Evolutionary conservation across 306 rosid species (phyloP).

Genomic region (Rosa rugosa): DNA sequence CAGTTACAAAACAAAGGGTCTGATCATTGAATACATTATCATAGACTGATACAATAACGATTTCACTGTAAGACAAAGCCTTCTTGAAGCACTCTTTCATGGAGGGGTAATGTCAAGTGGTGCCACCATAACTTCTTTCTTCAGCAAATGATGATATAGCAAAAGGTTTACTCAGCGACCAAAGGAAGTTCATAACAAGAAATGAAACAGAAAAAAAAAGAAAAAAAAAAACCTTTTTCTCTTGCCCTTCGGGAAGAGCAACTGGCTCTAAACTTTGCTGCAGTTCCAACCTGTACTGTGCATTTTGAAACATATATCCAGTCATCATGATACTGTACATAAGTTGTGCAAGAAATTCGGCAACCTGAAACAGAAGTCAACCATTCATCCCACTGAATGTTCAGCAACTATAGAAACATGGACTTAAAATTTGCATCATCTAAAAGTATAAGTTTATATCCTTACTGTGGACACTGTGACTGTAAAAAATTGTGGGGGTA

Average conservation of each 20-base stretch:
- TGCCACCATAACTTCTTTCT: not conserved
- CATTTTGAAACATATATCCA: constrained; percentile 96
- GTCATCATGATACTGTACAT: constrained; percentile 99
- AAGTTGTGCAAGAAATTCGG: constrained; percentile 96
- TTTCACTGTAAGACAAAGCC: not conserved
- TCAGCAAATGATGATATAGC: not conserved
- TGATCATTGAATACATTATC: not conserved
- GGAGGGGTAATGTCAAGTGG: not conserved
- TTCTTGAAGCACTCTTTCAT: not conserved
- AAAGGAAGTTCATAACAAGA: not conserved
- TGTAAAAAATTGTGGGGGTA: constrained; percentile 91
- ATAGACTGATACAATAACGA: not conserved
- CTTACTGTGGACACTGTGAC: constrained; percentile 84
- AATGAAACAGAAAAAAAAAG: not conserved
- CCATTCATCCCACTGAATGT: constrained; percentile 18
- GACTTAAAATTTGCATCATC: not conserved
- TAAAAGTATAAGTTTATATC: not conserved
- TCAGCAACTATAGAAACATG: not conserved
- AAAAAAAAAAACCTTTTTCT: constrained; percentile 50
- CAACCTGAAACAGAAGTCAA: constrained; percentile 62
- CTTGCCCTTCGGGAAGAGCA: constrained; percentile 85
- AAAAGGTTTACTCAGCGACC: not conserved
- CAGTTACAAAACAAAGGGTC: not conserved
- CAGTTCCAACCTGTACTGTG: constrained; percentile 87
- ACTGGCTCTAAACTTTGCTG: constrained; percentile 92